phyloP scores from a whole-genome alignment of 768 basidiomycete species.

The Suillus hirtellus region DNA sequence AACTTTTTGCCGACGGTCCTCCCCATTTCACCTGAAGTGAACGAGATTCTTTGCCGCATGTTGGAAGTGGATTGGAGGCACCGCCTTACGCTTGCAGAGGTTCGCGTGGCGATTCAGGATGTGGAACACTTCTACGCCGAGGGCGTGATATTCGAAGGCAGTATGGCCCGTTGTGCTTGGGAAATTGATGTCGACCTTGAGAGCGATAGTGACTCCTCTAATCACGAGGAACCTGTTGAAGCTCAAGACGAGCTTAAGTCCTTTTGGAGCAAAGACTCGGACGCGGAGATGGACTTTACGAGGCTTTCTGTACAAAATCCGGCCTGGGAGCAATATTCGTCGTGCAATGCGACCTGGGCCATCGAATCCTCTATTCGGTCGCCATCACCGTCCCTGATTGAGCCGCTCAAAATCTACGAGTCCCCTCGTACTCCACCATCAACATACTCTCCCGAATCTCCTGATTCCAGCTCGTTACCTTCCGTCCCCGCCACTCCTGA shows the following conservation, averaged over 20 bases:
- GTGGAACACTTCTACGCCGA: slow-evolving; percentile 69
- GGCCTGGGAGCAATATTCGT: slow-evolving; percentile 38
- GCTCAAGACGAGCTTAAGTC: slow-evolving; percentile 46
- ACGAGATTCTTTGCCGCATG: slow-evolving; percentile 72
- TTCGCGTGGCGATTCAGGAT: slow-evolving; percentile 56
- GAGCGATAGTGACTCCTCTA: slow-evolving; percentile 61
- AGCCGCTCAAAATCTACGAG: slow-evolving; percentile 43
- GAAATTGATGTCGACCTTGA: slow-evolving; percentile 68
- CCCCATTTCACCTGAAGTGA: slow-evolving; percentile 74
- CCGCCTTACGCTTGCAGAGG: slow-evolving; percentile 46
- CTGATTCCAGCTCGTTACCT: slow-evolving; percentile 39
- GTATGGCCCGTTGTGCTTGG: slow-evolving; percentile 78
- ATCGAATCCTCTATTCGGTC: slow-evolving; percentile 53
- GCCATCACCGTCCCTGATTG: slow-evolving; percentile 37
- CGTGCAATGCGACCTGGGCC: slow-evolving; percentile 56
- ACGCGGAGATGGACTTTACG: slow-evolving; percentile 36
- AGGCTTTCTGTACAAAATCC: slow-evolving; percentile 31
- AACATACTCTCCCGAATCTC: slow-evolving; percentile 49
- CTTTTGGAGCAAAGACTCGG: slow-evolving; percentile 58
- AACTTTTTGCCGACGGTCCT: slow-evolving; percentile 85
- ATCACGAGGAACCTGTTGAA: slow-evolving; percentile 42
- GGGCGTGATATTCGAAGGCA: slow-evolving; percentile 78
- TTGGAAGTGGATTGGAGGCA: slow-evolving; percentile 67
- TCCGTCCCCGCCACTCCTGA: slow-evolving; percentile 64
- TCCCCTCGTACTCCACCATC: slow-evolving; percentile 51